Percentiles rank a stretch among this genome's conserved stretches.
phyloP scores from a whole-genome alignment of 108 stramenopile genomes.

The Heterococcus sp. region DNA sequence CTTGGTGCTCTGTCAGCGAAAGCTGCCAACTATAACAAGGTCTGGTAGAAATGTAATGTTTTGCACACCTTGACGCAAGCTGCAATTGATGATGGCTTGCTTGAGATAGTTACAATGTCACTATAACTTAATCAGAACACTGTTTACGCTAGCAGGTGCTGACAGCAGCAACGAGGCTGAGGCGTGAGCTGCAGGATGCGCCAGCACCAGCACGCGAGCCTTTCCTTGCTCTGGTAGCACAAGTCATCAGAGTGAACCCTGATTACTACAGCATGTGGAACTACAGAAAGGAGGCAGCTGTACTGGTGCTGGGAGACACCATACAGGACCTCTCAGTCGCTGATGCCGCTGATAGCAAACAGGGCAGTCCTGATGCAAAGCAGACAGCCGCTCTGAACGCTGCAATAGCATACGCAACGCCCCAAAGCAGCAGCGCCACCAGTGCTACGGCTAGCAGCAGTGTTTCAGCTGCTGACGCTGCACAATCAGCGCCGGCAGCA shows the following conservation, averaged over 20 bases:
- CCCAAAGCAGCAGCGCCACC: not conserved
- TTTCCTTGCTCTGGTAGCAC: conserved; percentile 61
- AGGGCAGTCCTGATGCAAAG: not conserved
- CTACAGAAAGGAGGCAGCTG: conserved; percentile 74
- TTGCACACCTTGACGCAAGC: not conserved
- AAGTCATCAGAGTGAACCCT: conserved; percentile 81
- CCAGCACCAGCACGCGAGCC: conserved; percentile 11
- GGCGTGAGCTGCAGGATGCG: not conserved
- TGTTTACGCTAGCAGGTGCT: conserved; percentile 15
- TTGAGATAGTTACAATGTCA: not conserved
- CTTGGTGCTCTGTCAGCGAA: conserved; percentile 44
- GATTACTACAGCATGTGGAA: conserved; percentile 94
- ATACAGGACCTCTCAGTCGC: too few relatives aligned
- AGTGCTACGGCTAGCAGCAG: not conserved
- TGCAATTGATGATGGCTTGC: not conserved
- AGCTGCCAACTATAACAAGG: conserved; percentile 40
- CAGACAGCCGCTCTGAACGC: not conserved
- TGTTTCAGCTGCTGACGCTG: not conserved
- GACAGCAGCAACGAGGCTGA: conserved; percentile 6
- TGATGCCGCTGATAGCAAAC: too few relatives aligned
- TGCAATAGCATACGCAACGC: not conserved
- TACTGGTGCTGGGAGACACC: conserved; percentile 10
- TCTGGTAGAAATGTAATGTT: not conserved
- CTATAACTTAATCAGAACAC: not conserved
- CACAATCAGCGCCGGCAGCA: not conserved